A percentile compares a stretch with the other conserved stretches of the same genome.
Evolutionary conservation across 768 basidiomycete species (phyloP).

Genomic region (Gyrodon lividus): DNA sequence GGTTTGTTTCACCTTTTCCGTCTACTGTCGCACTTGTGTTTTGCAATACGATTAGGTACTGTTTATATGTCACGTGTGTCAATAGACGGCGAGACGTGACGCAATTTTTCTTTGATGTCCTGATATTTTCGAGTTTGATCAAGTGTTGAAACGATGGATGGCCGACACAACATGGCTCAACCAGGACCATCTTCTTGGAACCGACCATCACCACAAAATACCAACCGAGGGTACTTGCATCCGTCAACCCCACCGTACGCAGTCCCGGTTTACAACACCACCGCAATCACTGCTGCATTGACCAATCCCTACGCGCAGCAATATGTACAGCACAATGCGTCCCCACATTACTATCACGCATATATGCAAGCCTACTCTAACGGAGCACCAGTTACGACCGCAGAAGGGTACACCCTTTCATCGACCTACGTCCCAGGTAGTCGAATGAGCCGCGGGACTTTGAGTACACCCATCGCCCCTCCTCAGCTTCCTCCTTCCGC

Average conservation of each 20-base stretch:
- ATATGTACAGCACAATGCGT: constrained; percentile 31
- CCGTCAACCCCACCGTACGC: constrained; percentile 8
- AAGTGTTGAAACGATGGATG: constrained; percentile 7
- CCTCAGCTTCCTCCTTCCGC: constrained; percentile 3
- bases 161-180: constrained; percentile 6
- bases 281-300: constrained; percentile 24
- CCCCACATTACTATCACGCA: constrained; percentile 57
- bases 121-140: no score
- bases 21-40: constrained; percentile 7
- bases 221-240: not conserved
- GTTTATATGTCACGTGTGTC: constrained; percentile 20
- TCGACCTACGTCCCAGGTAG: constrained; percentile 35
- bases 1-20: constrained; percentile 11
- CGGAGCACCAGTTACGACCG: constrained; percentile 21
- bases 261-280: constrained; percentile 22
- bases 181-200: constrained; percentile 1
- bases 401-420: constrained; percentile 39
- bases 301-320: constrained; percentile 30
- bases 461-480: not conserved
- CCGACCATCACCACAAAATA: not conserved
- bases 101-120: not conserved
- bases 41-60: constrained; percentile 1
- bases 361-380: constrained; percentile 38
- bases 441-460: not conserved
- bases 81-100: not conserved